Percentiles rank a stretch among this genome's conserved stretches.
These are phyloP conservation scores for Trypanosoma avium DNA, from an alignment of 208 protist genomes.

Conservation along the genomic window DNA sequence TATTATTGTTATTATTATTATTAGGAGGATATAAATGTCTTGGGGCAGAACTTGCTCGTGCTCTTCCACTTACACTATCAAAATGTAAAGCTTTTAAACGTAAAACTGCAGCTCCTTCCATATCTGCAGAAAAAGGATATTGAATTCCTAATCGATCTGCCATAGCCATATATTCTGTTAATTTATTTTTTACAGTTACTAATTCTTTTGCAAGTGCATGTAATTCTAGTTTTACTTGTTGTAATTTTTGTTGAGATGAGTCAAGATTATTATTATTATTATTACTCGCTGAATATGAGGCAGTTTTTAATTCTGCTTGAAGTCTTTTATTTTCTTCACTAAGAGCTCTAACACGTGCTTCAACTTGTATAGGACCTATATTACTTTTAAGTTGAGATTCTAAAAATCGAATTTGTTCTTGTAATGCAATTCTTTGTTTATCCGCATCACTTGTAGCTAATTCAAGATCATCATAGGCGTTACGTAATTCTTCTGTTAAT, in stretches of 20 bases:
- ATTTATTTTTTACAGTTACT: constrained; percentile 81
- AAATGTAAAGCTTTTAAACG: constrained; percentile 55
- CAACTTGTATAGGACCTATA: neutral
- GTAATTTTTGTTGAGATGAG: constrained; percentile 27
- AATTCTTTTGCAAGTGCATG: constrained; percentile 58
- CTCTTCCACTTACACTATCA: constrained; percentile 18
- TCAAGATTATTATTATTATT: too few relatives aligned
- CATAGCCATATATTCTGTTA: constrained; percentile 86
- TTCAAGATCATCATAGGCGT: constrained; percentile 42
- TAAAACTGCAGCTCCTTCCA: constrained; percentile 62
- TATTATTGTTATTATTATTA: neutral
- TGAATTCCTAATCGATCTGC: constrained; percentile 75
- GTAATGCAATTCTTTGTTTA: constrained; percentile 36
- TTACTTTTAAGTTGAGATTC: constrained; percentile 3
- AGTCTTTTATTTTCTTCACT: constrained; percentile 50
- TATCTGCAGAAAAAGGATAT: constrained; percentile 76
- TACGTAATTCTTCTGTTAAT: constrained; percentile 44
- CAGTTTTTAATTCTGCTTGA: constrained; percentile 10
- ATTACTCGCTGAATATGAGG: neutral
- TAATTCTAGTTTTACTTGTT: constrained; percentile 50
- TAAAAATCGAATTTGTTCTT: constrained; percentile 33
- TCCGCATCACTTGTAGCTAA: constrained; percentile 34
- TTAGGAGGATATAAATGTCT: neutral
- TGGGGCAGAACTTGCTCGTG: constrained; percentile 22
- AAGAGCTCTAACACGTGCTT: constrained; percentile 35